A percentile compares a stretch with the other conserved stretches of the same genome.
phyloP scores from a whole-genome alignment of 2,329 filamentous ascomycete species.

The Chaetomium sp. region DNA sequence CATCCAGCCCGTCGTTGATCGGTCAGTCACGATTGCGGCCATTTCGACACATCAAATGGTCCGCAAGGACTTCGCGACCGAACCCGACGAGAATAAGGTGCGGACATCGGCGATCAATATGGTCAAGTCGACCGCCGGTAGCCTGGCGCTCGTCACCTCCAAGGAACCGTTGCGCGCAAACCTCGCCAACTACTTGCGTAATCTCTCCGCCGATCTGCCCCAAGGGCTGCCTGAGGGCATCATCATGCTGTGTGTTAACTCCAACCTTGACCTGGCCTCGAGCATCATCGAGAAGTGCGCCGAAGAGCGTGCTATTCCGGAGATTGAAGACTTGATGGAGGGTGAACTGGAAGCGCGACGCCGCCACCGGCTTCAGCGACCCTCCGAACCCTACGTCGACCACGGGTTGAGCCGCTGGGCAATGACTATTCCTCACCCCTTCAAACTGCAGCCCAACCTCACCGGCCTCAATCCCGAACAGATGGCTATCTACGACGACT shows the following conservation, averaged over 20 bases:
- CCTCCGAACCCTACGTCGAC: constrained; percentile 84
- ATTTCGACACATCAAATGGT: constrained; percentile 96
- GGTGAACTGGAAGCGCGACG: constrained; percentile 75
- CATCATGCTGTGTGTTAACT: constrained; percentile 98
- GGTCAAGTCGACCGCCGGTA: constrained; percentile 92
- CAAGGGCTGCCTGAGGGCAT: constrained; percentile 89
- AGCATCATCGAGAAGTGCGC: constrained; percentile 94
- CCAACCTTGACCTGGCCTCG: constrained; percentile 92
- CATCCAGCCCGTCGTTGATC: constrained; percentile 94
- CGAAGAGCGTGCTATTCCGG: constrained; percentile 86
- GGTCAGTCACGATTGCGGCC: constrained; percentile 95
- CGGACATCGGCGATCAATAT: constrained; percentile 87
- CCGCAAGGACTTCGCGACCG: constrained; percentile 93
- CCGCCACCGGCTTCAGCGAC: constrained; percentile 71
- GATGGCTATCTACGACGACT: constrained; percentile 95
- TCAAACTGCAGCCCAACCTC: constrained; percentile 72
- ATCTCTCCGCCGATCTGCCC: constrained; percentile 66
- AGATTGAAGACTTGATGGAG: constrained; percentile 94
- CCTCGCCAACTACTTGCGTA: constrained; percentile 93
- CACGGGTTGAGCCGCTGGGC: constrained; percentile 85
- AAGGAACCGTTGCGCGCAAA: constrained; percentile 96
- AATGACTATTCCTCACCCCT: constrained; percentile 90
- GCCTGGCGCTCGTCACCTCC: constrained; percentile 93
- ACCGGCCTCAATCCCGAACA: constrained; percentile 85
- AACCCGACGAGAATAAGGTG: constrained; percentile 84